Conservation (phyloP, 805 yeast genomes). For the Ogataea trehaloabstinens region DNA sequence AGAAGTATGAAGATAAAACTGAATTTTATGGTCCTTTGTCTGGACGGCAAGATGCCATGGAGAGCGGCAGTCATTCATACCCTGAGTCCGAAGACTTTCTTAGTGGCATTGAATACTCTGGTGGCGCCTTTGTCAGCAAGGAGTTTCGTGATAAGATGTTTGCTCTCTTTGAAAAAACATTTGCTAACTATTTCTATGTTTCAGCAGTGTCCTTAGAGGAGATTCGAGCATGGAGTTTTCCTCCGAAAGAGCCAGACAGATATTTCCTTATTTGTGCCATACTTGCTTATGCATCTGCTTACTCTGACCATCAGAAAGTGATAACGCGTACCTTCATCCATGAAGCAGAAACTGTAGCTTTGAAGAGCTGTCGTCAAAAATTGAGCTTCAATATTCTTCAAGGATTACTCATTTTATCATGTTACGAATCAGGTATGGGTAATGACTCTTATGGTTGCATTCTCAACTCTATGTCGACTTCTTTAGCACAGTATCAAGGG, state of each 20-base stretch:
- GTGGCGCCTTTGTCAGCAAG: conserved; percentile 10
- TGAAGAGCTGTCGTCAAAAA: conserved; percentile 22
- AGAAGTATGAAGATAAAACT: conserved; percentile 27
- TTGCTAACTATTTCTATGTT: conserved; percentile 27
- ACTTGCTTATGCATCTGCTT: conserved; percentile 29
- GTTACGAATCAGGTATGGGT: conserved; percentile 33
- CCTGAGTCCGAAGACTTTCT: not conserved
- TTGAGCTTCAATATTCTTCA: conserved; percentile 28
- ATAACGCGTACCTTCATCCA: conserved; percentile 8
- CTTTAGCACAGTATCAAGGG: conserved; percentile 29
- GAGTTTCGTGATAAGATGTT: conserved; percentile 9
- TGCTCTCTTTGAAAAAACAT: conserved; percentile 23
- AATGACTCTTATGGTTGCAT: conserved; percentile 34
- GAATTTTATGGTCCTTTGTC: conserved; percentile 37
- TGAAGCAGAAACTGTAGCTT: conserved; percentile 23
- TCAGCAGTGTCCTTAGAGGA: conserved; percentile 23
- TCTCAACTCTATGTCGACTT: conserved; percentile 31
- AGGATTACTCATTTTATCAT: conserved; percentile 29
- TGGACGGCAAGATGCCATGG: conserved; percentile 31
- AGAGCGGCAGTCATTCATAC: conserved; percentile 15
- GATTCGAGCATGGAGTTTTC: conserved; percentile 27
- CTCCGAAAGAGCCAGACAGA: conserved; percentile 26
- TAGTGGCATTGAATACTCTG: conserved; percentile 4
- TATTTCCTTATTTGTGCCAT: conserved; percentile 29
- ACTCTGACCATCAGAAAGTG: conserved; percentile 16